Percentiles rank a stretch among this genome's conserved stretches.
Conservation (phyloP, 768 basidiomycete genomes). For the Auricularia cornea region DNA sequence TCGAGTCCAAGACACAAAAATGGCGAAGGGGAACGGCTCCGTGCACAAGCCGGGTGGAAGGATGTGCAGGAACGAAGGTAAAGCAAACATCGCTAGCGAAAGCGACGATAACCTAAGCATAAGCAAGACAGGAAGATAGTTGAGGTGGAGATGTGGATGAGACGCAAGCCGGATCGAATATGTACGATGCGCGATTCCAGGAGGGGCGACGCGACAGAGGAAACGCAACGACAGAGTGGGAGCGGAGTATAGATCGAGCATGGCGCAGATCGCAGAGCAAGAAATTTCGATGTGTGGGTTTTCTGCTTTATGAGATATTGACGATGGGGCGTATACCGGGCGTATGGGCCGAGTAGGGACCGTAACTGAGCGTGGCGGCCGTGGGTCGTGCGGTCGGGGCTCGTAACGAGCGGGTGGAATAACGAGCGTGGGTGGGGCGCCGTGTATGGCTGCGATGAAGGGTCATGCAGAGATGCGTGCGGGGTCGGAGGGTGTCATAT, state of each 20-base stretch:
- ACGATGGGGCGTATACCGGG: not conserved
- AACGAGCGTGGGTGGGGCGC: slow-evolving; percentile 4
- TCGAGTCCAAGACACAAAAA: no score
- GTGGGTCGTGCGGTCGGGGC: not conserved
- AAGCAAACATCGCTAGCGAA: not conserved
- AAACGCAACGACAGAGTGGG: not conserved
- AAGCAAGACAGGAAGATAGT: not conserved
- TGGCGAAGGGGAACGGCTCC: not conserved
- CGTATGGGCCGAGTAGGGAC: not conserved
- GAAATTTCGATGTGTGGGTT: not conserved
- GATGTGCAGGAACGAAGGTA: not conserved
- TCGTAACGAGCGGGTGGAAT: slow-evolving; percentile 1
- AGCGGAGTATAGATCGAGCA: not conserved
- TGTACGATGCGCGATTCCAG: not conserved
- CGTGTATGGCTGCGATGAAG: not conserved
- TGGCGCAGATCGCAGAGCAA: not conserved
- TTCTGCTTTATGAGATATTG: not conserved
- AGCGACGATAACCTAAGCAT: not conserved
- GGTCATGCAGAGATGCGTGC: not conserved
- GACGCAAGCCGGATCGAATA: not conserved
- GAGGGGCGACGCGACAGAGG: not conserved
- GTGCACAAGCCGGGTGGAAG: not conserved
- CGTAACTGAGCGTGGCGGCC: not conserved
- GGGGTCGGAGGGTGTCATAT: slow-evolving; percentile 1
- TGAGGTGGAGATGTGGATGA: not conserved